Evolutionary conservation across 805 yeast species (phyloP), one percentile per base, ranked within the genome.

Genomic region (Zygosaccharomyces pseudorouxii): DNA sequence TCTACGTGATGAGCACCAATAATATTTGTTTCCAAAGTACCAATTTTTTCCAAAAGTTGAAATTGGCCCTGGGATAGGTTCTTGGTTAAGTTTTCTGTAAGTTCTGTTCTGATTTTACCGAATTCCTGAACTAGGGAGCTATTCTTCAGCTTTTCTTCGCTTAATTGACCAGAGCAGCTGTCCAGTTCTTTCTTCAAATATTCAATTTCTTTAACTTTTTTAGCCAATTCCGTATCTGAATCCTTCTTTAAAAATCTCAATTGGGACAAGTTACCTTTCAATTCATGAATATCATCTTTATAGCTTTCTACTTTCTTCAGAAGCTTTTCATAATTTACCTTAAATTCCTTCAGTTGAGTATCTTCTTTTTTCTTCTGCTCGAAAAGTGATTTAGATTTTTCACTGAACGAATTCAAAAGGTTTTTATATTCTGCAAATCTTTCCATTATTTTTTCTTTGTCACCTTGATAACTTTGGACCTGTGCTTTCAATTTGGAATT

Each of bases 71-170:
- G 35, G 33, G 39, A 42, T 38, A 45, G 20, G 28, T 27, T 28
- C 19, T 33, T 41, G 7, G 45, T 29, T 14, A 54, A 18, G 8
- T 48, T 41, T 12, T 46, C 41, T 8, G 28, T 46, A 1, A 50
- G 4, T 12, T 45, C 39, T 18, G 44, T 46, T 36, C 52, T 48
- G 44, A 52, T 37, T 27, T 44, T 43, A 7, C 45, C 38, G 50
- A 57, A 36, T 37, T 63, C 63, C 20, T 57, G 55, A 4, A 59
- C 23, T 5, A 64, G 43, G 1, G 60, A 53, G 29, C 55, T 51
- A 41, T 58, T 70, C 46, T 65, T 71, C 10, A 74, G 61, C 46
- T 72, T 75, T 52, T 76, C 78, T 47, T 75, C 80, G 7, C 76
- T 72, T 36, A 76, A 60, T 41, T 72, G 66, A 1, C 79, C 78